Evolutionary conservation across 345 rosid genomes (phyloP).

Genomic region (Euphorbia peplus): DNA sequence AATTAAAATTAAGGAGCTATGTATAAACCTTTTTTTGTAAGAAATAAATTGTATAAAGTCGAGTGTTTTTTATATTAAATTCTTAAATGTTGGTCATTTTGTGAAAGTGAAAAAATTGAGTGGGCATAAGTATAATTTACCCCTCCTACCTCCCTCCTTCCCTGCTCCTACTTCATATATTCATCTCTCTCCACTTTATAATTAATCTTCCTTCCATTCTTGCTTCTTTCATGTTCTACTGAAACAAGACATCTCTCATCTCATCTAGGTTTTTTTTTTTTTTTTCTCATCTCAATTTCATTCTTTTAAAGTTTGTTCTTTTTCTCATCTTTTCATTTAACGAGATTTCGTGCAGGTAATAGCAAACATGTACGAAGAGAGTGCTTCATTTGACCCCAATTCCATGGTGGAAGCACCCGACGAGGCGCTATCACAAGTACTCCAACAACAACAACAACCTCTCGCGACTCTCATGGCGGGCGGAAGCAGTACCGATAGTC

Average conservation of each 20-base stretch:
- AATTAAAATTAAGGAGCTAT: too few relatives aligned
- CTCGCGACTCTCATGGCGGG: neutral
- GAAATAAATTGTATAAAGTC: too few relatives aligned
- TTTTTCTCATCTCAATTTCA: neutral
- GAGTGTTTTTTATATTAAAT: too few relatives aligned
- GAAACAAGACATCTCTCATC: too few relatives aligned
- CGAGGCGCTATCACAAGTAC: constrained; percentile 21
- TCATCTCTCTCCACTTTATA: neutral
- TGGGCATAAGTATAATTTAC: too few relatives aligned
- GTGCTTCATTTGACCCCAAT: constrained; percentile 43
- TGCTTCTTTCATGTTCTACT: neutral
- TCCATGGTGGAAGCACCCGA: constrained; percentile 29
- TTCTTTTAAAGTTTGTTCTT: neutral
- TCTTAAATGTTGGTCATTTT: too few relatives aligned
- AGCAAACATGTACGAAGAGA: constrained; percentile 39
- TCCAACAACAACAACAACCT: constrained; percentile 5
- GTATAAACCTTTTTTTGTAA: too few relatives aligned
- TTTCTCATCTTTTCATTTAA: neutral
- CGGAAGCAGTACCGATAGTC: constrained; percentile 33
- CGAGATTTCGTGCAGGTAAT: neutral
- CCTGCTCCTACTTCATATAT: too few relatives aligned
- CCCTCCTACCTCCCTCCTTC: constrained; percentile 1
- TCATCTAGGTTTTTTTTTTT: neutral
- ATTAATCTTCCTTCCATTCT: neutral
- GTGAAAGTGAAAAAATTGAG: too few relatives aligned